phyloP scores from a whole-genome alignment of 2,329 filamentous ascomycete species.

The Penicillium griseofulvum region DNA sequence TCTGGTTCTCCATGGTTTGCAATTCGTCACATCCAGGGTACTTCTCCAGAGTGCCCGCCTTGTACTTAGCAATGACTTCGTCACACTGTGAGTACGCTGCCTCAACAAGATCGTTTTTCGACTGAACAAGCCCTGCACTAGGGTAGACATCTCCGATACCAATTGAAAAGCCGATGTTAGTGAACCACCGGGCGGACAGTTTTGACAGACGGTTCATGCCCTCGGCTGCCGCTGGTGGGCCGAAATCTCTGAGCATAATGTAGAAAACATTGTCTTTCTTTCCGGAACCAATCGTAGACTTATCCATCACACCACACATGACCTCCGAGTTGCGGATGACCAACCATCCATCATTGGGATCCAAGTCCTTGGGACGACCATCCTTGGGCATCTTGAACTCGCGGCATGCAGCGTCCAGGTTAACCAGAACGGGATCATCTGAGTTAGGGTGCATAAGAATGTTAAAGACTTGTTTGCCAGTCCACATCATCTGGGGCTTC shows the following conservation, averaged over 20 bases:
- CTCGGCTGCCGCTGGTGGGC: slow-evolving; percentile 79
- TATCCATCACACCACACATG: slow-evolving; percentile 98
- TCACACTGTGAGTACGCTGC: slow-evolving; percentile 79
- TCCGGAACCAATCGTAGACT: slow-evolving; percentile 91
- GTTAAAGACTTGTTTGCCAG: slow-evolving; percentile 94
- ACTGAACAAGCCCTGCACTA: slow-evolving; percentile 63
- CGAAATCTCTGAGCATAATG: slow-evolving; percentile 91
- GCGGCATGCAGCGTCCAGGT: slow-evolving; percentile 89
- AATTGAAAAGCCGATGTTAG: slow-evolving; percentile 92
- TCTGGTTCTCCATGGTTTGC: slow-evolving; percentile 82
- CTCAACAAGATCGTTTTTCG: slow-evolving; percentile 74
- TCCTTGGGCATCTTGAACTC: slow-evolving; percentile 56
- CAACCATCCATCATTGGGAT: slow-evolving; percentile 84
- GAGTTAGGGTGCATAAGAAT: slow-evolving; percentile 87
- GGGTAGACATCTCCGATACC: slow-evolving; percentile 94
- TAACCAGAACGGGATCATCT: slow-evolving; percentile 76
- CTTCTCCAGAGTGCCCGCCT: slow-evolving; percentile 76
- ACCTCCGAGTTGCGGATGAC: slow-evolving; percentile 95
- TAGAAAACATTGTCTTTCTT: slow-evolving; percentile 99
- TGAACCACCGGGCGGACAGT: slow-evolving; percentile 81
- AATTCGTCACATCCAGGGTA: slow-evolving; percentile 87
- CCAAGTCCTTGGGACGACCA: slow-evolving; percentile 56
- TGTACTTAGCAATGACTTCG: slow-evolving; percentile 76
- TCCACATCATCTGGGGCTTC: slow-evolving; percentile 87
- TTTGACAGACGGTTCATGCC: slow-evolving; percentile 94